Conservation (phyloP, 2,329 filamentous ascomycete genomes). For the Teratosphaeria epicoccoides region DNA sequence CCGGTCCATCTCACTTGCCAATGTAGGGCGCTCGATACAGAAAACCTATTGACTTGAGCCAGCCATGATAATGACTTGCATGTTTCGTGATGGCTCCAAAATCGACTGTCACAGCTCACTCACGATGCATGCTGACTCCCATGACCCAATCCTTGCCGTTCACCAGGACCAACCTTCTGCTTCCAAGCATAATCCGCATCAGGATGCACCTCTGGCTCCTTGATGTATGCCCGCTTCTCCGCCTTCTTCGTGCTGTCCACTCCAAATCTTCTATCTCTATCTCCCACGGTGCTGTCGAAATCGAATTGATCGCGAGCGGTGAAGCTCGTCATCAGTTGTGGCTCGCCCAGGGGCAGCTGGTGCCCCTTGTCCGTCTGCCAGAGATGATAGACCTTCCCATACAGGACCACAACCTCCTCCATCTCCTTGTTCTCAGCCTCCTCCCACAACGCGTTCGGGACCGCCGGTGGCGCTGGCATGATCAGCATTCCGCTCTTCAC, state of each 20-base stretch:
- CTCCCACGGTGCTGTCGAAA: slow-evolving; percentile 36
- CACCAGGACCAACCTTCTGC: slow-evolving; percentile 3
- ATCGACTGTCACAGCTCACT: not conserved
- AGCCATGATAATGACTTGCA: too few species aligned
- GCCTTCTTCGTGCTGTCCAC: slow-evolving; percentile 43
- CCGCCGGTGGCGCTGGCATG: slow-evolving; percentile 50
- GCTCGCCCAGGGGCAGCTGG: slow-evolving; percentile 47
- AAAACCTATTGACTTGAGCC: too few species aligned
- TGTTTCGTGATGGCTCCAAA: too few species aligned
- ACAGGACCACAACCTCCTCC: slow-evolving; percentile 61
- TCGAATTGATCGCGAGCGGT: slow-evolving; percentile 41
- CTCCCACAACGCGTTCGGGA: slow-evolving; percentile 59
- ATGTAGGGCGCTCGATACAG: too few species aligned
- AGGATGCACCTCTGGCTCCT: slow-evolving; percentile 36
- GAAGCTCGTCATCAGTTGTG: slow-evolving; percentile 55
- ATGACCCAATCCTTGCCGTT: not conserved
- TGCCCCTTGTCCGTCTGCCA: slow-evolving; percentile 77
- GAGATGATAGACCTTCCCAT: slow-evolving; percentile 76
- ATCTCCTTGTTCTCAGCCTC: slow-evolving; percentile 68
- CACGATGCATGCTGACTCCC: not conserved
- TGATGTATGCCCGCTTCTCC: slow-evolving; percentile 43
- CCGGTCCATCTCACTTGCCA: too few species aligned
- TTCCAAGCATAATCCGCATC: slow-evolving; percentile 43
- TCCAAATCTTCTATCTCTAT: slow-evolving; percentile 45
- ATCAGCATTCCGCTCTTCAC: slow-evolving; percentile 72